These are phyloP conservation scores for Ehretia macrophylla DNA, from an alignment of 257 asterid genomes.

Conservation along the genomic window DNA sequence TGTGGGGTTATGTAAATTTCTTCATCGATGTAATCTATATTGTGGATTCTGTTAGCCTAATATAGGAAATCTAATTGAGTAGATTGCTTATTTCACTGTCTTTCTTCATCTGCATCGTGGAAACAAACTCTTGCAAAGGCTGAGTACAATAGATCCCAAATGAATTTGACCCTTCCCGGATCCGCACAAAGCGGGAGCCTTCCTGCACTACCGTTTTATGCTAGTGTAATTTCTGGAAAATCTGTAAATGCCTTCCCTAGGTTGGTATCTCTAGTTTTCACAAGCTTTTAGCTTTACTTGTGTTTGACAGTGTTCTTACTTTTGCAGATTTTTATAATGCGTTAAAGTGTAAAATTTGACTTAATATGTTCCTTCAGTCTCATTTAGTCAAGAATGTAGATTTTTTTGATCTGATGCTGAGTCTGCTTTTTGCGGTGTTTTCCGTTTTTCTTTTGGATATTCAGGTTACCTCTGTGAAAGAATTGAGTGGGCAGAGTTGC, in stretches of 20 bases:
- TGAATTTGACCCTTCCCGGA: not conserved
- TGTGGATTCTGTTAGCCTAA: not conserved
- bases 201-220: not conserved
- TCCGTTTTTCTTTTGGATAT: conserved; percentile 4
- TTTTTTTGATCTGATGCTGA: conserved; percentile 29
- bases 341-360: too few relatives aligned
- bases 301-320: not conserved
- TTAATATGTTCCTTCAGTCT: conserved; percentile 1
- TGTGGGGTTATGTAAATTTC: conserved; percentile 5
- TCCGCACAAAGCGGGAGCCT: too few relatives aligned
- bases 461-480: conserved; percentile 93
- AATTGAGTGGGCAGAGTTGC: conserved; percentile 90
- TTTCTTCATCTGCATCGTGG: too few relatives aligned
- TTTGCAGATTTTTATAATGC: not conserved
- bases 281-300: not conserved
- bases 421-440: not conserved
- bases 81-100: not conserved
- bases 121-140: not conserved
- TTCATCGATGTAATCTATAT: not conserved
- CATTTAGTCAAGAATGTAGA: conserved; percentile 6
- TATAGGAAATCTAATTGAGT: conserved; percentile 7
- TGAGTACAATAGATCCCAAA: not conserved
- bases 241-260: conserved; percentile 18
- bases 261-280: conserved; percentile 26
- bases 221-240: conserved; percentile 12